Percentiles rank a stretch among this genome's conserved stretches.
These are phyloP conservation scores for Amanita phalloides DNA, from an alignment of 768 basidiomycete genomes.

Conservation along the genomic window DNA sequence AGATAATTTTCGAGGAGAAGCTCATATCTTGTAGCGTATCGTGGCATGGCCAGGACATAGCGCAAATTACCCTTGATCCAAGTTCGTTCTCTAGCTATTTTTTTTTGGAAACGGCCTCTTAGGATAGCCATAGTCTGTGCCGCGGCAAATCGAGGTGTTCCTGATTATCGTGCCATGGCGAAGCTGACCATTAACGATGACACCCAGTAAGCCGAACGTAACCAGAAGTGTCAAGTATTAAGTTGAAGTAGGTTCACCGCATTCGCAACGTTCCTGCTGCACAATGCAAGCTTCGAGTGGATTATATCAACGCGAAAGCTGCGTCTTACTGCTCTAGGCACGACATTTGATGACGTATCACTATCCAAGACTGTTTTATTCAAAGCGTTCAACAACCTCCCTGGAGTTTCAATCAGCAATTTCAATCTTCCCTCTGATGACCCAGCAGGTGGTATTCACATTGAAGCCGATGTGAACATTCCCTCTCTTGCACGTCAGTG, in stretches of 20 bases:
- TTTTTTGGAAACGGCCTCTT: background rate
- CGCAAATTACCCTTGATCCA: constrained; percentile 49
- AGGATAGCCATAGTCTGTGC: constrained; percentile 41
- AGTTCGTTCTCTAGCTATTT: constrained; percentile 21
- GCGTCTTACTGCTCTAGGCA: constrained; percentile 54
- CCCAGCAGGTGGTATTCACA: constrained; percentile 57
- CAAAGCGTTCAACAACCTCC: constrained; percentile 62
- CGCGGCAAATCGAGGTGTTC: constrained; percentile 56
- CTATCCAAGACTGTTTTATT: constrained; percentile 51
- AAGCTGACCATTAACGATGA: constrained; percentile 45
- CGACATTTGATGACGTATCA: constrained; percentile 54
- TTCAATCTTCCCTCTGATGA: constrained; percentile 63
- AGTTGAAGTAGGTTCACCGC: constrained; percentile 38
- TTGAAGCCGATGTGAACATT: constrained; percentile 56
- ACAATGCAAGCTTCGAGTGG: constrained; percentile 58
- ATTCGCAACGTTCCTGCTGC: constrained; percentile 56
- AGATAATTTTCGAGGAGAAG: background rate
- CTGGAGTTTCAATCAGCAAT: constrained; percentile 61
- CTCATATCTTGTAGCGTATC: constrained; percentile 29
- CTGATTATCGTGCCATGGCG: constrained; percentile 44
- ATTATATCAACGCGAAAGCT: constrained; percentile 57
- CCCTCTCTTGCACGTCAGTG: constrained; percentile 56
- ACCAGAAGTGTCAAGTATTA: background rate
- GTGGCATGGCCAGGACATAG: constrained; percentile 57
- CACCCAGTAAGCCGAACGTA: constrained; percentile 25